A percentile compares a stretch with the other conserved stretches of the same genome.
Evolutionary conservation across 129 eudicot genomes (phyloP).

Genomic region (Chrysanthemum makinoi): DNA sequence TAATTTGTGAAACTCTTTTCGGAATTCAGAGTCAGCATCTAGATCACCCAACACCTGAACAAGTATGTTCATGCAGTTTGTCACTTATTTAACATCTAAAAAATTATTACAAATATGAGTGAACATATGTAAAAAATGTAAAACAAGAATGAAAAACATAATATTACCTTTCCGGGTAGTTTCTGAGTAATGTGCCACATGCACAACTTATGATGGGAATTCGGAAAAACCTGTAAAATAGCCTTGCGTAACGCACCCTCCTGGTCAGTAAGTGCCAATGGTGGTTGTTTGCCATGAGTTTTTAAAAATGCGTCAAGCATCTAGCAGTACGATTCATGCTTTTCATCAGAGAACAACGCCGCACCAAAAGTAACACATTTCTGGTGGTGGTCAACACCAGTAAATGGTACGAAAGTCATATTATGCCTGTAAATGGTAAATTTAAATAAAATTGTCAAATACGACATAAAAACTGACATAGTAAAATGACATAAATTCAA

Average conservation of each 20-base stretch:
- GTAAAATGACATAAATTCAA: no score
- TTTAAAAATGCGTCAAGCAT: neutral
- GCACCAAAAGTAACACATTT: neutral
- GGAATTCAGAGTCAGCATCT: no score
- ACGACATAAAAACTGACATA: no score
- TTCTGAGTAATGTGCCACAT: conserved; percentile 5
- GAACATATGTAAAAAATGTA: neutral
- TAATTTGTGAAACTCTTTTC: no score
- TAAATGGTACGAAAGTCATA: neutral
- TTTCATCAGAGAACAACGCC: neutral
- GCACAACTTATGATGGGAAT: neutral
- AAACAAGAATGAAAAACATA: no score
- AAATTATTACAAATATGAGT: neutral
- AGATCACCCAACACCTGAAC: no score
- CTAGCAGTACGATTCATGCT: neutral
- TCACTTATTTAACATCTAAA: no score
- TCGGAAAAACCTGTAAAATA: neutral
- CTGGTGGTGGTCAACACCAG: neutral
- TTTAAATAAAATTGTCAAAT: neutral
- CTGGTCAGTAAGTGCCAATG: neutral
- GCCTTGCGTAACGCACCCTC: neutral
- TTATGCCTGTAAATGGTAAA: neutral
- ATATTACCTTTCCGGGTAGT: neutral
- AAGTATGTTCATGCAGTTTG: no score
- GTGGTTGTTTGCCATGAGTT: neutral